phyloP scores from a whole-genome alignment of 371 early-diverging fungal genomes.

The Mucor plumbeus region DNA sequence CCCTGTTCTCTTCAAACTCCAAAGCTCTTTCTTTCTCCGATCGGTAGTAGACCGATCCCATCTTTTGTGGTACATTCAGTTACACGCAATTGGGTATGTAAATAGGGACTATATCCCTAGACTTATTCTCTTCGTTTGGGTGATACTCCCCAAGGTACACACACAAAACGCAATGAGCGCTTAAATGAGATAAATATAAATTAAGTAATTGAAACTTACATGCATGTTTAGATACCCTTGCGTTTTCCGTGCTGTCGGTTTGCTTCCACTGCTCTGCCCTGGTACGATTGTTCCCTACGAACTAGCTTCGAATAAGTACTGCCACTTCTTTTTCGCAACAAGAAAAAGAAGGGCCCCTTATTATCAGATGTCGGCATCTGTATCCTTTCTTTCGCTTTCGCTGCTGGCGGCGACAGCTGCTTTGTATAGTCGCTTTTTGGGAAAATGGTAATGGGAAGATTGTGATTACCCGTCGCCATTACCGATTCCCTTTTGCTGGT shows the following conservation, averaged over 20 bases:
- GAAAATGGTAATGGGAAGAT: background rate
- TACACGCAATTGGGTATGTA: background rate
- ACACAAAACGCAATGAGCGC: background rate
- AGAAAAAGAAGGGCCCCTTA: background rate
- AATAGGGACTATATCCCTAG: too few species aligned
- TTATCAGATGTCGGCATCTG: background rate
- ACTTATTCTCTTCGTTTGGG: background rate
- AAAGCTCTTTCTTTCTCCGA: background rate
- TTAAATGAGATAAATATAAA: background rate
- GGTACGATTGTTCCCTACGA: background rate
- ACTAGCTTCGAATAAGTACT: too few species aligned
- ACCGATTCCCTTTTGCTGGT: too few species aligned
- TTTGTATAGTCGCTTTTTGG: background rate
- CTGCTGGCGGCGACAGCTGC: background rate
- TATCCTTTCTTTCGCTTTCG: background rate
- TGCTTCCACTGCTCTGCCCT: background rate
- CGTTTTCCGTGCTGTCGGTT: background rate
- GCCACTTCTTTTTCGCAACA: background rate
- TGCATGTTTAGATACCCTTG: background rate
- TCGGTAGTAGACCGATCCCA: background rate
- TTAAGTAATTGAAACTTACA: too few species aligned
- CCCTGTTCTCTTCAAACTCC: background rate
- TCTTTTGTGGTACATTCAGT: conserved; percentile 6
- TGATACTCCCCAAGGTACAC: background rate
- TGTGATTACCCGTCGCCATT: background rate